A percentile compares a stretch with the other conserved stretches of the same genome.
phyloP scores from a whole-genome alignment of 768 basidiomycete species.

The Lanmaoa pseudosensibilis region DNA sequence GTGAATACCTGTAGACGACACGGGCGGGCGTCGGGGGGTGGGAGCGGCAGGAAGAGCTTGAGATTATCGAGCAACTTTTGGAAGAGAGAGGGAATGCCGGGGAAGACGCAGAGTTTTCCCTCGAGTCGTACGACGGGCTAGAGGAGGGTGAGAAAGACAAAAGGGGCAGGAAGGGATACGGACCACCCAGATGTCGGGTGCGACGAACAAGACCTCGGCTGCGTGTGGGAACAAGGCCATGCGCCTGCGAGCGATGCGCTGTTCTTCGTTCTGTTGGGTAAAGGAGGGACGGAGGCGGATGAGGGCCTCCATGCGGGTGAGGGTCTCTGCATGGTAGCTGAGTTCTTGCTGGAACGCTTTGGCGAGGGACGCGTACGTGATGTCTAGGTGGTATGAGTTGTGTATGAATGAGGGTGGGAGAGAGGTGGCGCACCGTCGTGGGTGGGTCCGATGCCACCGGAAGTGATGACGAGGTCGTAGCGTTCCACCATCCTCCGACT shows the following conservation, averaged over 20 bases:
- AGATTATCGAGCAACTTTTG: constrained; percentile 76
- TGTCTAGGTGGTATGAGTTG: constrained; percentile 50
- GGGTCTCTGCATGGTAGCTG: constrained; percentile 73
- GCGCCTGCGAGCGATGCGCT: constrained; percentile 70
- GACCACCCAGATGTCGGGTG: constrained; percentile 83
- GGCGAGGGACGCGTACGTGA: constrained; percentile 86
- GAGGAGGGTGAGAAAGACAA: not conserved
- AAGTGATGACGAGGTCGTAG: constrained; percentile 90
- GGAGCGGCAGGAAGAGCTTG: constrained; percentile 74
- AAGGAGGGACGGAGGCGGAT: constrained; percentile 57
- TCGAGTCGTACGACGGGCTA: constrained; percentile 85
- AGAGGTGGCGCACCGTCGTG: constrained; percentile 64
- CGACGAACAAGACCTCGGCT: constrained; percentile 79
- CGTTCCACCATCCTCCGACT: constrained; percentile 74
- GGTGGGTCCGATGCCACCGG: constrained; percentile 89
- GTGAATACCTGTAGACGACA: constrained; percentile 84
- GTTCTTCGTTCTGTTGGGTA: constrained; percentile 66
- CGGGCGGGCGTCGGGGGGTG: constrained; percentile 71
- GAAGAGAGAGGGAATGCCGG: constrained; percentile 86
- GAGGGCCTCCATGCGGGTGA: constrained; percentile 67
- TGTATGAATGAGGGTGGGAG: not conserved
- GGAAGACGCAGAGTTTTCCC: constrained; percentile 88
- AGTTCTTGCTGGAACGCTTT: constrained; percentile 77
- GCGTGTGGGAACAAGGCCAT: constrained; percentile 89
- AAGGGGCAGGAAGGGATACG: constrained; percentile 23